Evolutionary conservation across 352 stramenopile species (phyloP).

Genomic region (Pythium folliculosum): DNA sequence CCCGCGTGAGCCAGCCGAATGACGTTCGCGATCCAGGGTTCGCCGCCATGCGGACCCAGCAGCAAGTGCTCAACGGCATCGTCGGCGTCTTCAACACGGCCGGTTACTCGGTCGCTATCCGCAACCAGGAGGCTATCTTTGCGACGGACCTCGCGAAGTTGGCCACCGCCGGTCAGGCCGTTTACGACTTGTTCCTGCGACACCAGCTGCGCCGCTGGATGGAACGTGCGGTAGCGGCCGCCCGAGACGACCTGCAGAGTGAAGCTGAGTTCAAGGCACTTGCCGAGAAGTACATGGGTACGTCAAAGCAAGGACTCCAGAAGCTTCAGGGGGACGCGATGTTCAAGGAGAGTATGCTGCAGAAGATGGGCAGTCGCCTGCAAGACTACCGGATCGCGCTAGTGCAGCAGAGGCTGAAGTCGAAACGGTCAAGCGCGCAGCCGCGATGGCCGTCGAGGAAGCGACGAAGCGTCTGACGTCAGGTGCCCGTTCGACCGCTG

Average conservation of each 20-base stretch:
- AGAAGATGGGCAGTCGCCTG: not conserved
- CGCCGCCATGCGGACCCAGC: conserved; percentile 4
- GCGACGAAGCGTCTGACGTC: too few species aligned
- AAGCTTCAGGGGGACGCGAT: not conserved
- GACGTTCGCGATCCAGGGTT: conserved; percentile 15
- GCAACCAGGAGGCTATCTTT: not conserved
- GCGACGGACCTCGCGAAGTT: not conserved
- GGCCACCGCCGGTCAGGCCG: not conserved
- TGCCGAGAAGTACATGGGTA: conserved; percentile 1
- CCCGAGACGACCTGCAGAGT: not conserved
- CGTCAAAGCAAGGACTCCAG: not conserved
- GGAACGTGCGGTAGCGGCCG: not conserved
- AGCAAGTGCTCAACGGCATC: conserved; percentile 1
- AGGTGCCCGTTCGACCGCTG: too few species aligned
- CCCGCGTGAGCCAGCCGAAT: too few species aligned
- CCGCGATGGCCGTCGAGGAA: too few species aligned
- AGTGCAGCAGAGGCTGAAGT: not conserved
- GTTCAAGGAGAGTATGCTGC: conserved; percentile 1
- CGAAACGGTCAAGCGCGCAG: not conserved
- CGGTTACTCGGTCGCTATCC: conserved; percentile 8
- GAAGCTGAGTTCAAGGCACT: not conserved
- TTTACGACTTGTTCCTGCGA: conserved; percentile 20
- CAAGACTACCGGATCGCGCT: not conserved
- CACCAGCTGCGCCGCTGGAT: conserved; percentile 7
- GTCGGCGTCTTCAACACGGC: conserved; percentile 22